Conservation (phyloP, 176 grass and related monocot species). For the Tillandsia leiboldiana region DNA sequence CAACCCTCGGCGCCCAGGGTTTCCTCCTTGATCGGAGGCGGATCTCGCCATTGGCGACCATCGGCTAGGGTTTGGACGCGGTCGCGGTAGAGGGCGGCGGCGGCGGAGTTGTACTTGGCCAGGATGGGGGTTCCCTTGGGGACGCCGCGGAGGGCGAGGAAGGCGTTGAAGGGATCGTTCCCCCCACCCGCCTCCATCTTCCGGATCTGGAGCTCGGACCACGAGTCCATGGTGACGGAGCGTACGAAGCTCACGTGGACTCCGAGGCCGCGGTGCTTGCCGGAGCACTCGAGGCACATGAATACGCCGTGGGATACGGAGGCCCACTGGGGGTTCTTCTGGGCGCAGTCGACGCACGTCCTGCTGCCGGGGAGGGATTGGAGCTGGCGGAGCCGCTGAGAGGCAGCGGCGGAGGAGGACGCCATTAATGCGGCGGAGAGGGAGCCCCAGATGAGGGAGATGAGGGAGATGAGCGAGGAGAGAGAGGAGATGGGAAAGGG, state of each 20-base stretch:
- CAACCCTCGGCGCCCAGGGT: constrained; percentile 35
- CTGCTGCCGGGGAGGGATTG: constrained; percentile 78
- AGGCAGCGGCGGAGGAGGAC: constrained; percentile 45
- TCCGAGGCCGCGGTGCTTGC: constrained; percentile 96
- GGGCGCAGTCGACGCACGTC: constrained; percentile 92
- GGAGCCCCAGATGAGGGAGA: too few species aligned
- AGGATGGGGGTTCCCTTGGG: constrained; percentile 70
- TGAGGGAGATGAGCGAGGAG: too few species aligned
- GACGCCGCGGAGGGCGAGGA: constrained; percentile 53
- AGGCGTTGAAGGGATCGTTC: constrained; percentile 87
- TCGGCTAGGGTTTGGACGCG: constrained; percentile 74
- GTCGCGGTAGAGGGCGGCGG: constrained; percentile 68
- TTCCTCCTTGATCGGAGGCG: constrained; percentile 23
- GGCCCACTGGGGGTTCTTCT: constrained; percentile 97
- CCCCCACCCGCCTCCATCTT: constrained; percentile 81
- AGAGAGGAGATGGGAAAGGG: too few species aligned
- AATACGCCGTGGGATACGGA: constrained; percentile 89
- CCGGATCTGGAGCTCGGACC: constrained; percentile 91
- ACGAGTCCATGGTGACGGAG: constrained; percentile 98
- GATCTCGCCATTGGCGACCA: constrained; percentile 59
- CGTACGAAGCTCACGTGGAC: constrained; percentile 99
- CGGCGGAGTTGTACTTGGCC: constrained; percentile 95
- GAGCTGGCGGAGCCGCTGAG: constrained; percentile 73
- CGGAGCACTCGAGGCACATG: constrained; percentile 99
- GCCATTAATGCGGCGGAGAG: background rate